Base-by-base conservation (phyloP, 2,329 filamentous ascomycete species). In the Sarocladium oryzae region DNA sequence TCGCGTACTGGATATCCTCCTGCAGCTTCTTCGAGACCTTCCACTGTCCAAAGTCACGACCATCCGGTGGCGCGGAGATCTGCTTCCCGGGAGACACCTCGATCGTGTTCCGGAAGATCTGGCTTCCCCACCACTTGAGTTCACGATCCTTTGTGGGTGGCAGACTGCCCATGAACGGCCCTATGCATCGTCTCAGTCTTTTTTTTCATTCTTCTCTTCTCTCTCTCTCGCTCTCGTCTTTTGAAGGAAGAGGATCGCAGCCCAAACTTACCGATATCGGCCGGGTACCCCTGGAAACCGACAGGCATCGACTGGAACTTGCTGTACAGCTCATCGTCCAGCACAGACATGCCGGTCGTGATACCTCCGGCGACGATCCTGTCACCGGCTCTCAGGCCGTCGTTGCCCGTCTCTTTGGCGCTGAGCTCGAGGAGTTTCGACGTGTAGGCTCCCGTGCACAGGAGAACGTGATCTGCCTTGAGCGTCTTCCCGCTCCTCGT, bases 111-210 rank as follows among this genome's bases (percentile, higher is more conserved):
- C 65, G 73, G 65, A 84, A 82, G 55, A 82, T 81, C 51, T 71
- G 77, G 50, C 76, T 73, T 15, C 79, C 79, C 79, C 80, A 84
- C 75, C 77, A 83, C 60, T 84, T 83, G 53, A 81, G 66, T 57
- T 73, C 69, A 0, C 66, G 63, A 48, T 72, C 68, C 20, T 64
- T 67, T 2, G 76, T 82, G 0, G 76, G 78, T 4, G 80, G 80
- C 15, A 84, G 64, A 41, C 71, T 78, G 21, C 79, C 80, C 51
- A 81, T 78, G 53, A 81, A 81, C 77, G 73, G 43, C 20, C 76
- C 76, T 78, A 52, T 20, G 33, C n/a, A 43, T 67, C 16, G 16
- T 49, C 26, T 23, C 23, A 8, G 37, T 40, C 37, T 40, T 23
- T 4, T 7, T 9, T 67, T 8, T 11, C 7, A 21, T 24, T 6